Base-by-base conservation (phyloP, 2,329 filamentous ascomycete species). In the Claviceps capensis region DNA sequence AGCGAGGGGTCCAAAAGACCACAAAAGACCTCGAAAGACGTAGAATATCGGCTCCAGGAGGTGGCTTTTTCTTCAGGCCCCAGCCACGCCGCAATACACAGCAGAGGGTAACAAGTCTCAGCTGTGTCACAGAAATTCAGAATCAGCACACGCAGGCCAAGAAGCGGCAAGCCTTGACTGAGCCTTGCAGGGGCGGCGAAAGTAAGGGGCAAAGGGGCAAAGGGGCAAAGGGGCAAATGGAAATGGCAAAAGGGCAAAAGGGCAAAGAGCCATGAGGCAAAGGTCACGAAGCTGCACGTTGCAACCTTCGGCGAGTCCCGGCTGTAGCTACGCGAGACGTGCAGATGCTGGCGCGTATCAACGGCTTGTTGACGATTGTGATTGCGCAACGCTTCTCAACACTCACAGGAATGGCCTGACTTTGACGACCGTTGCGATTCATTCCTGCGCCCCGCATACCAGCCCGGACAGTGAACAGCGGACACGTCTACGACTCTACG, bases 341-440 rank as follows among this genome's bases (percentile, higher is more conserved):
- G 22, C 41, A 40, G 19, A 34, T 30, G 41, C 42, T 40, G 42
- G 36, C 41, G 34, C 26, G 22, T 23, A 23, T 43, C 41, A 22
- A 11, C 41, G 17, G 43, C 22, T 19, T 19, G 22, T 30, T 23
- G 43, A 30, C 11, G 43, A 3, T 26, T 34, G 16, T 46, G 23
- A 46, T 46, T 34, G 26, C 16, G 44, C 45, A 16, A 34, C 17
- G 42, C 49, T 36, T 34, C 37, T 19, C 19, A 38, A 47, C 44
- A 23, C 45, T 47, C 30, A 37, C 30, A 36, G 22, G 30, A 57
- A 56, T 58, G 57, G 57, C 55, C 49, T 58, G 55, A 58, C 55
- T 54, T 54, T 54, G 44, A 44, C 37, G 34, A 37, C 30, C 26
- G 48, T 40, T 47, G 40, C 50, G 43, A 47, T 48, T 38, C 44